Conservation (phyloP, 371 early-diverging fungal genomes). For the Haplosporangium sp. region DNA sequence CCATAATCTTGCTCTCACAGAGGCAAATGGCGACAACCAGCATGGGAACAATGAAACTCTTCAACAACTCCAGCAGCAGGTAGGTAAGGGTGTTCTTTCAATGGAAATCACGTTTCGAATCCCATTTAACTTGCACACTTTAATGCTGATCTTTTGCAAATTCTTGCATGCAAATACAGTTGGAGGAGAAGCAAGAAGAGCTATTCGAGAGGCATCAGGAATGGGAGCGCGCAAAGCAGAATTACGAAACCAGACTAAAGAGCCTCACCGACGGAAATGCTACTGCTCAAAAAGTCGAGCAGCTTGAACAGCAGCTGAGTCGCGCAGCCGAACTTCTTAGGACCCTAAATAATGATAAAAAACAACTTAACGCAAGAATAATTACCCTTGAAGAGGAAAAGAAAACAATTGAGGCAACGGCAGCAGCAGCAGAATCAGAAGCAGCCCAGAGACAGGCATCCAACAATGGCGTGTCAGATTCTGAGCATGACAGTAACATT, state of each 20-base stretch:
- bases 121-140: not conserved
- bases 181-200: constrained; percentile 32
- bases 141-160: not conserved
- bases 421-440: constrained; percentile 2
- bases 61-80: constrained; percentile 39
- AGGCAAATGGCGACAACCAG: constrained; percentile 39
- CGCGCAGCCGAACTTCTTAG: constrained; percentile 39
- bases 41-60: constrained; percentile 23
- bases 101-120: not conserved
- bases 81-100: constrained; percentile 9
- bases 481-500: not conserved
- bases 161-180: constrained; percentile 5
- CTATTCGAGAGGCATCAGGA: constrained; percentile 32
- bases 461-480: not conserved
- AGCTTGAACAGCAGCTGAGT: constrained; percentile 34
- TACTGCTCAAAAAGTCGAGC: constrained; percentile 45
- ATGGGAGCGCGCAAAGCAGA: constrained; percentile 38
- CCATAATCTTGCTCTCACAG: constrained; percentile 7
- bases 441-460: not conserved
- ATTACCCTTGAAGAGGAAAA: constrained; percentile 24
- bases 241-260: constrained; percentile 45
- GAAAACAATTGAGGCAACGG: constrained; percentile 9
- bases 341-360: constrained; percentile 32
- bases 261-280: constrained; percentile 42
- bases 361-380: constrained; percentile 24